Percentiles rank a stretch among this genome's conserved stretches.
Conservation (phyloP, 2,329 filamentous ascomycete genomes). For the Penicillium sp. region DNA sequence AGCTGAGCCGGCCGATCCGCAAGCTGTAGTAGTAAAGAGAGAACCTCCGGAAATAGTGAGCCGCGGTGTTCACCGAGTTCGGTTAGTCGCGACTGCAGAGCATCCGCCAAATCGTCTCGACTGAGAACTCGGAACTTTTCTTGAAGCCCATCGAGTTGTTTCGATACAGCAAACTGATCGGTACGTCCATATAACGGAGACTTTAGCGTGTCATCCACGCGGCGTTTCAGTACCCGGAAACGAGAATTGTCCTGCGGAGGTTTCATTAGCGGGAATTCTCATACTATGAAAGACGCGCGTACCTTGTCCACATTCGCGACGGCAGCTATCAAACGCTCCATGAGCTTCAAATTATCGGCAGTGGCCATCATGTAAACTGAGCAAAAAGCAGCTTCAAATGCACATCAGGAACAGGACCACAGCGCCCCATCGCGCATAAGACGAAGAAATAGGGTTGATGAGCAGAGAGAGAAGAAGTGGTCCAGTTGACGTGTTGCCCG, state of each 20-base stretch:
- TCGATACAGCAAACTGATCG: slow-evolving; percentile 75
- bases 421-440: slow-evolving; percentile 11
- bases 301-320: slow-evolving; percentile 62
- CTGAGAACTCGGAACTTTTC: slow-evolving; percentile 85
- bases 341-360: slow-evolving; percentile 68
- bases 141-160: slow-evolving; percentile 71
- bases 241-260: slow-evolving; percentile 34
- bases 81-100: slow-evolving; percentile 62
- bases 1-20: slow-evolving; percentile 79
- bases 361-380: slow-evolving; percentile 65
- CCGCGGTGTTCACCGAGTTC: slow-evolving; percentile 60
- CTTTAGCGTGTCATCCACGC: slow-evolving; percentile 40
- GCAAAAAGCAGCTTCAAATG: neutral
- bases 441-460: slow-evolving; percentile 2
- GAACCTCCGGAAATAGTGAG: slow-evolving; percentile 77
- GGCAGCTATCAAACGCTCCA: slow-evolving; percentile 71
- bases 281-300: slow-evolving; percentile 23
- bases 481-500: slow-evolving; percentile 14
- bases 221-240: slow-evolving; percentile 36
- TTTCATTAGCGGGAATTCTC: slow-evolving; percentile 18
- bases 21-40: slow-evolving; percentile 78
- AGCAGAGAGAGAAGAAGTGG: slow-evolving; percentile 1
- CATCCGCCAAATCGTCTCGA: slow-evolving; percentile 78
- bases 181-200: slow-evolving; percentile 63
- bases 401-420: neutral